Percentiles rank a stretch among this genome's conserved stretches.
phyloP scores from a whole-genome alignment of 495 filamentous ascomycete species.

The Xylaria palmicola region DNA sequence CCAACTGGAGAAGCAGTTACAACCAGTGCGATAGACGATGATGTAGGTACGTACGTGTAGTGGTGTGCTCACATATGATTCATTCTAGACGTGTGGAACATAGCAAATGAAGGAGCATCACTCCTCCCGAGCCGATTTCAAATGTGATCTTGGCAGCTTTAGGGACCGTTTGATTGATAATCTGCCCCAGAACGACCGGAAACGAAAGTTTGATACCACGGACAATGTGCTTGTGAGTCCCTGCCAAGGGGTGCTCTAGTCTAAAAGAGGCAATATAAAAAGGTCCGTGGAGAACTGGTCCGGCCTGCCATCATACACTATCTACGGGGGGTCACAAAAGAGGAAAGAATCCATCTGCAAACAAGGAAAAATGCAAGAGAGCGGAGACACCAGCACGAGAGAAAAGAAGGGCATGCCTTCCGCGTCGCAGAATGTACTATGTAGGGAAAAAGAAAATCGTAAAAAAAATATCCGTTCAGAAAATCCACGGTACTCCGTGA shows the following conservation, averaged over 20 bases:
- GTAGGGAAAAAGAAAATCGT: neutral
- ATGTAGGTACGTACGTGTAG: neutral
- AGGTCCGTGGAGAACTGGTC: neutral
- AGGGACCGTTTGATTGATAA: slow-evolving; percentile 16
- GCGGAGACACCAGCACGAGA: neutral
- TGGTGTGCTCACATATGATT: neutral
- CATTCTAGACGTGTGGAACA: slow-evolving; percentile 1
- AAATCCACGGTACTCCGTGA: neutral
- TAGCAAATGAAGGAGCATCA: neutral
- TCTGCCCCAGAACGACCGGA: neutral
- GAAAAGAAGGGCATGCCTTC: neutral
- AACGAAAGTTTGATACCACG: neutral
- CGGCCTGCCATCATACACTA: neutral
- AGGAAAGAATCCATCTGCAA: neutral
- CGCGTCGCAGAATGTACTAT: too few relatives aligned
- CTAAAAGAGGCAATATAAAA: neutral
- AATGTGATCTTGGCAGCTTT: slow-evolving; percentile 9
- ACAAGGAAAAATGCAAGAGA: slow-evolving; percentile 6
- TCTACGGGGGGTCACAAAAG: neutral
- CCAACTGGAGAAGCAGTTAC: too few relatives aligned
- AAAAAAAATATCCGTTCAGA: neutral
- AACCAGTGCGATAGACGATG: neutral
- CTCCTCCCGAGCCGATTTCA: slow-evolving; percentile 6
- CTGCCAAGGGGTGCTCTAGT: neutral
- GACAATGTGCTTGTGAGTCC: too few relatives aligned